Evolutionary conservation across 306 rosid genomes (phyloP).

Genomic region (Erythrophleum fordii): DNA sequence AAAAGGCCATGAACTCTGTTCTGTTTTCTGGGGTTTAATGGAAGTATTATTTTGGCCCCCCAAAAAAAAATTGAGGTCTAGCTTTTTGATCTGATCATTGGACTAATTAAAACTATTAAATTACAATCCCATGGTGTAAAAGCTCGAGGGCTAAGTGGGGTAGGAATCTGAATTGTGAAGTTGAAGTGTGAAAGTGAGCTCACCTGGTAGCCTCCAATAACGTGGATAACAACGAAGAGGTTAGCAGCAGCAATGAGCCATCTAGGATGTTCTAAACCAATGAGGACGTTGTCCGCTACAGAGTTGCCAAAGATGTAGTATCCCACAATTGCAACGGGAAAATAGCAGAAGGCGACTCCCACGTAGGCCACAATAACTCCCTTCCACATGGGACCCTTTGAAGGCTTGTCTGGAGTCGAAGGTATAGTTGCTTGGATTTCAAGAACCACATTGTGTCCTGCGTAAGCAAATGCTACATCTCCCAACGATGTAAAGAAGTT

Average conservation of each 20-base stretch:
- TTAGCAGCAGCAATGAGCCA: slow-evolving; percentile 85
- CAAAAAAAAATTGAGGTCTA: too few species aligned
- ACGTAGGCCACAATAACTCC: slow-evolving; percentile 72
- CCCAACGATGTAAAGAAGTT: slow-evolving; percentile 75
- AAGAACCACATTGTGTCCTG: slow-evolving; percentile 87
- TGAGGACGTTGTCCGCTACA: slow-evolving; percentile 46
- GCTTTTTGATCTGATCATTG: too few species aligned
- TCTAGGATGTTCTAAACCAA: slow-evolving; percentile 50
- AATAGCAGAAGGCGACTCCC: slow-evolving; percentile 77
- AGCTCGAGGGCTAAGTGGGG: too few species aligned
- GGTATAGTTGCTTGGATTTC: slow-evolving; percentile 97
- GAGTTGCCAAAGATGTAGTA: slow-evolving; percentile 64
- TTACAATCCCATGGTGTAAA: too few species aligned
- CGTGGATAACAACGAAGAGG: slow-evolving; percentile 76
- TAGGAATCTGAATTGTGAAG: too few species aligned
- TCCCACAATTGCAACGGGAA: slow-evolving; percentile 78
- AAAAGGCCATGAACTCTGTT: too few species aligned
- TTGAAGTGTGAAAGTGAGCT: too few species aligned
- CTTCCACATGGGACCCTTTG: slow-evolving; percentile 91
- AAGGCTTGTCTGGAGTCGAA: slow-evolving; percentile 72
- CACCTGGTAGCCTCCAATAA: slow-evolving; percentile 84
- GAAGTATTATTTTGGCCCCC: too few species aligned
- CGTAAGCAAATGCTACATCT: slow-evolving; percentile 82
- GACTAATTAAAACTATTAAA: too few species aligned
- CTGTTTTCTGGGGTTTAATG: too few species aligned